A percentile compares a stretch with the other conserved stretches of the same genome.
Conservation (phyloP, 805 yeast genomes). For the Teunomyces tritomae region DNA sequence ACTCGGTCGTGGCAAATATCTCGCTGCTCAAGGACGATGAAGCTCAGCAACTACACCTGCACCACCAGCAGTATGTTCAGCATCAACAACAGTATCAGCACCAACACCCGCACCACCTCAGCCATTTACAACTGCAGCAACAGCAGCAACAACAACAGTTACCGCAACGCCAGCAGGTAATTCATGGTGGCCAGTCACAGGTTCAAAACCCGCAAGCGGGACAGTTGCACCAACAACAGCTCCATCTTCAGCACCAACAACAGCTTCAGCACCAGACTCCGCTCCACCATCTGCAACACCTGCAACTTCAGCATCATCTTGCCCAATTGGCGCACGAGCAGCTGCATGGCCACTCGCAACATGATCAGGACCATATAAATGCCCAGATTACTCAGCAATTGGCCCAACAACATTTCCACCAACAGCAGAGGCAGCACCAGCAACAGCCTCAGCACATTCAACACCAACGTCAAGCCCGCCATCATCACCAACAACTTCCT, state of each 20-base stretch:
- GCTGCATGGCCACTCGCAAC: slow-evolving; percentile 9
- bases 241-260: slow-evolving; percentile 6
- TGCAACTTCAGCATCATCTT: slow-evolving; percentile 12
- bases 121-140: slow-evolving; percentile 9
- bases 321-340: slow-evolving; percentile 11
- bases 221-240: slow-evolving; percentile 8
- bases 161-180: slow-evolving; percentile 8
- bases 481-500: slow-evolving; percentile 1
- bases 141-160: slow-evolving; percentile 7
- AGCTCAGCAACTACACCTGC: slow-evolving; percentile 7
- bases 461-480: slow-evolving; percentile 3
- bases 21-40: slow-evolving; percentile 10
- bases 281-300: slow-evolving; percentile 13
- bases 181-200: background rate
- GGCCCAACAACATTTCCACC: slow-evolving; percentile 9
- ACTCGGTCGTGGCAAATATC: slow-evolving; percentile 8
- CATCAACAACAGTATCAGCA: slow-evolving; percentile 13
- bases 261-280: slow-evolving; percentile 8
- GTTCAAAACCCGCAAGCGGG: background rate
- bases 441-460: slow-evolving; percentile 7
- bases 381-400: slow-evolving; percentile 10
- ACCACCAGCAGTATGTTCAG: slow-evolving; percentile 9
- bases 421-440: slow-evolving; percentile 7
- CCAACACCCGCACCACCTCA: slow-evolving; percentile 11
- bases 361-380: slow-evolving; percentile 10